Evolutionary conservation across 805 yeast genomes (phyloP), one percentile per base, ranked within the genome.

Genomic region (Spencermartinsiella europaea): DNA sequence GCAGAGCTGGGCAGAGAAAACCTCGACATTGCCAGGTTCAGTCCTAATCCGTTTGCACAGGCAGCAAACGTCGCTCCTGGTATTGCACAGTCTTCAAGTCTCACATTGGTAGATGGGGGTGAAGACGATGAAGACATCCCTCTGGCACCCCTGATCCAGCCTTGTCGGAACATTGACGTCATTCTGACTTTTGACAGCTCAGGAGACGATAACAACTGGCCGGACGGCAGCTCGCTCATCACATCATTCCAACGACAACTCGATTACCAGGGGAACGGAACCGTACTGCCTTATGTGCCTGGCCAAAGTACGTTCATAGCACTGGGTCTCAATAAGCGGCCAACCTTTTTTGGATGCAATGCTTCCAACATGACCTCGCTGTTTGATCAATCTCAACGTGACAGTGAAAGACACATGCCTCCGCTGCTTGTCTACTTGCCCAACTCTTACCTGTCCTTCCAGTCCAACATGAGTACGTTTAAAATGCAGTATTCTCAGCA

Each of bases 61-160:
- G 84, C 89, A 56, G 85, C 93, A 50, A 91, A 91, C 63, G 96
- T 93, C 43, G 85, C 93, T 45, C 99, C 99, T 39, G 82, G 93
- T 39, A 93, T 93, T 67, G 96, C 96, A 50, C 93, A 93, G 70
- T 76, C 95, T 22, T 98, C 93, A 68, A 75, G 95, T 19, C 74
- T 91, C 63, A 93, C 98, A 17, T 67, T 85, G 47, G 84, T 81
- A 42, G 99, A 91, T 60, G 90, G 90, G 53, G 88, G 89, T 55
- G 85, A 80, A 58, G 88, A 81, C 60, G 45, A 56, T 3, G 82
- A 81, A 61, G 77, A 78, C 53, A 65, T 83, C 33, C 89, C 90
- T 15, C 61, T 81, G 27, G 64, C 67, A 34, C 88, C 89, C 16
- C 68, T 81, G 50, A 55, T 83, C 28, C 83, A 79, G 58, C 75